phyloP scores from a whole-genome alignment of 371 early-diverging fungal species.

The Gilbertella persicaria region DNA sequence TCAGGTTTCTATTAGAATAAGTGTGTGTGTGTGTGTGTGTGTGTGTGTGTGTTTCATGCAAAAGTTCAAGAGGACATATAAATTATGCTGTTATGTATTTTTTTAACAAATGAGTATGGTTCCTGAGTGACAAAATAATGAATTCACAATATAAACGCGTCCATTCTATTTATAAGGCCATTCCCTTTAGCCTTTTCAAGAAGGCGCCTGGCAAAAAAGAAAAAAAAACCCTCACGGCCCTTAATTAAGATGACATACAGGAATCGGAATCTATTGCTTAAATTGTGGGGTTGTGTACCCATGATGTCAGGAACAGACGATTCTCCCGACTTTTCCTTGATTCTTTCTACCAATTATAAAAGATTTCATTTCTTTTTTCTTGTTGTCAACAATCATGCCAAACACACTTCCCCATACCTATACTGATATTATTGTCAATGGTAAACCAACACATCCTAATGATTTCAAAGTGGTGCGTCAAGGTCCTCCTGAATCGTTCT shows the following conservation, averaged over 20 bases:
- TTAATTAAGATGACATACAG: slow-evolving; percentile 11
- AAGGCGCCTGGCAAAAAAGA: too few relatives aligned
- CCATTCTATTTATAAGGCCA: too few relatives aligned
- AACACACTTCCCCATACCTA: slow-evolving; percentile 13
- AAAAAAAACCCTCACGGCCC: too few relatives aligned
- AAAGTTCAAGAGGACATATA: too few relatives aligned
- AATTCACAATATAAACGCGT: too few relatives aligned
- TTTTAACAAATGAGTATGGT: too few relatives aligned
- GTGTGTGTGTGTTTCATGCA: too few relatives aligned
- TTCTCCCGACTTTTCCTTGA: slow-evolving; percentile 1
- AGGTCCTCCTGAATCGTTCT: slow-evolving; percentile 51
- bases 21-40: too few relatives aligned
- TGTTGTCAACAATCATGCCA: slow-evolving; percentile 11
- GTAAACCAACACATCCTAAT: slow-evolving; percentile 52
- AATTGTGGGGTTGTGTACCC: slow-evolving; percentile 4
- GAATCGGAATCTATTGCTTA: slow-evolving; percentile 10
- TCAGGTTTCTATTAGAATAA: too few relatives aligned
- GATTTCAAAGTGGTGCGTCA: slow-evolving; percentile 51
- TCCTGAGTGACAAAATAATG: too few relatives aligned
- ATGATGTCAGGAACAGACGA: slow-evolving; percentile 3
- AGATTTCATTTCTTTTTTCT: not conserved
- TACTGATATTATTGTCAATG: slow-evolving; percentile 5
- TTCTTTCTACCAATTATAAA: not conserved
- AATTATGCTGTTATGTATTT: too few relatives aligned
- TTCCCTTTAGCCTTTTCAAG: too few relatives aligned